Percentiles rank a stretch among this genome's conserved stretches.
phyloP scores from a whole-genome alignment of 1,284 basidiomycete genomes.

The Mycena sp. region DNA sequence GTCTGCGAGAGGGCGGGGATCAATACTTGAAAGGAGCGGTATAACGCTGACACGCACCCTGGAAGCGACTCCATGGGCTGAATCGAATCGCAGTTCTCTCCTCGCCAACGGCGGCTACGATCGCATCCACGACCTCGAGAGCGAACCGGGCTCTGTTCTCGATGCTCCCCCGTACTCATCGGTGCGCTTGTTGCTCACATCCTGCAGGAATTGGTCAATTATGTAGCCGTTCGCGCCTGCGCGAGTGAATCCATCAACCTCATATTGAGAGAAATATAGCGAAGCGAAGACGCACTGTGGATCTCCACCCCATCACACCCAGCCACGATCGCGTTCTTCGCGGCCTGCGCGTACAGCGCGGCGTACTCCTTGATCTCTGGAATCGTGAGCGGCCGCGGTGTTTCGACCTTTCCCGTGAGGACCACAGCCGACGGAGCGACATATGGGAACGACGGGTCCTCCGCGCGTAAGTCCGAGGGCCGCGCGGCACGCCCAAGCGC shows the following conservation, averaged over 20 bases:
- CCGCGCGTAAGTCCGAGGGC: conserved; percentile 35
- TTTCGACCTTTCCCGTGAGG: neutral
- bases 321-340: conserved; percentile 35
- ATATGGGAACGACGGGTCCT: conserved; percentile 26
- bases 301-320: conserved; percentile 43
- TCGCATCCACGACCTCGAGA: conserved; percentile 53
- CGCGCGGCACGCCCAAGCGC: conserved; percentile 53
- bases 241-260: too few species aligned
- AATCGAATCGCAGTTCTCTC: conserved; percentile 56
- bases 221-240: neutral
- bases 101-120: conserved; percentile 45
- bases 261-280: neutral
- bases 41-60: too few species aligned
- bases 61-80: conserved; percentile 53
- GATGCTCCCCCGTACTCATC: conserved; percentile 60
- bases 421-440: conserved; percentile 29
- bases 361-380: conserved; percentile 40
- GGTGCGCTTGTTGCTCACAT: conserved; percentile 54
- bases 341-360: neutral
- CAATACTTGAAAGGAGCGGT: too few species aligned
- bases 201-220: conserved; percentile 32
- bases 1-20: too few species aligned
- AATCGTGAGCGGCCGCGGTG: conserved; percentile 32
- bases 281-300: conserved; percentile 12
- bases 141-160: conserved; percentile 59